phyloP scores from a whole-genome alignment of 2,329 filamentous ascomycete genomes.

The Leptographium galeiforme region DNA sequence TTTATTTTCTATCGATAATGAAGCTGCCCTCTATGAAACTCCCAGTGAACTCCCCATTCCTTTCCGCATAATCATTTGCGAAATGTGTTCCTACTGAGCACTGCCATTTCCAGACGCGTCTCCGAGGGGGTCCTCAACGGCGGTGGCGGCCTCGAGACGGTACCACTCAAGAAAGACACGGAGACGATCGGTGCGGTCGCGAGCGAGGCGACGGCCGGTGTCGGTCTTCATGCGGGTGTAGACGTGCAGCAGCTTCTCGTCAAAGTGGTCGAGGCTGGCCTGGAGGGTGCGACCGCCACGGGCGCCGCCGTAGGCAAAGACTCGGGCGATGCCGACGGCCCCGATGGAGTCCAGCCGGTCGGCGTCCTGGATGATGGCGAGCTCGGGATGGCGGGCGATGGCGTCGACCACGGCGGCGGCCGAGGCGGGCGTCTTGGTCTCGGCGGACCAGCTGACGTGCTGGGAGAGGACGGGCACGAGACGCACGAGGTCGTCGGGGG shows the following conservation, averaged over 20 bases:
- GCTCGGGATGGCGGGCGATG: constrained; percentile 55
- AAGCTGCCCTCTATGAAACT: too few species aligned
- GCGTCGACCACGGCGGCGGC: constrained; percentile 45
- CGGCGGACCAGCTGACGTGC: constrained; percentile 65
- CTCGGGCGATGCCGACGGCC: constrained; percentile 68
- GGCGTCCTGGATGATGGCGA: constrained; percentile 81
- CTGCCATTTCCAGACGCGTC: too few species aligned
- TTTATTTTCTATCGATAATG: too few species aligned
- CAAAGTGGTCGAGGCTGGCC: constrained; percentile 60
- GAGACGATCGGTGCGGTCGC: constrained; percentile 38
- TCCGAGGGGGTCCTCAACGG: neutral
- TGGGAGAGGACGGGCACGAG: constrained; percentile 35
- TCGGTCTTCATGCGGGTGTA: constrained; percentile 52
- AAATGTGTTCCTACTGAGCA: too few species aligned
- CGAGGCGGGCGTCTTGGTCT: constrained; percentile 55
- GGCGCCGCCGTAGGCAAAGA: constrained; percentile 64
- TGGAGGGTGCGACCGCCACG: constrained; percentile 39
- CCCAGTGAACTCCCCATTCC: too few species aligned
- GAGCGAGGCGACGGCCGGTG: constrained; percentile 38
- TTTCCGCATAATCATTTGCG: too few species aligned
- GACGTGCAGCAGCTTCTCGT: constrained; percentile 58
- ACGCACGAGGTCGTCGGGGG: constrained; percentile 47
- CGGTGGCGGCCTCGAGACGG: constrained; percentile 30
- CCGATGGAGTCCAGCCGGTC: constrained; percentile 87
- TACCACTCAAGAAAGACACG: constrained; percentile 43